Percentiles rank a stretch among this genome's conserved stretches.
phyloP scores from a whole-genome alignment of 2,329 filamentous ascomycete species.

The Colletotrichum australisinense region DNA sequence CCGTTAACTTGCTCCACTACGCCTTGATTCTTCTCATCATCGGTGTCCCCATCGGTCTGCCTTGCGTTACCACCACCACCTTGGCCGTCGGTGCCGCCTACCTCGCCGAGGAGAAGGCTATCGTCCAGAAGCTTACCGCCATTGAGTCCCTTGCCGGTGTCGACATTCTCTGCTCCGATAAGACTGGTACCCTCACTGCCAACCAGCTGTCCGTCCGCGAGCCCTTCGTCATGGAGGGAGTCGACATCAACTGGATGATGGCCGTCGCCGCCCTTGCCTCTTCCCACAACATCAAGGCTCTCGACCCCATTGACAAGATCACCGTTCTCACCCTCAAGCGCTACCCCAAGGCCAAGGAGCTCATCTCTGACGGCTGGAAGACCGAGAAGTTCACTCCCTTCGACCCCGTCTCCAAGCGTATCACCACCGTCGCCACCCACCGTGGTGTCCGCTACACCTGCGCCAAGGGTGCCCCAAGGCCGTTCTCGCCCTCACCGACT shows the following conservation, averaged over 20 bases:
- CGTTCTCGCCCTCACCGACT: constrained; percentile 76
- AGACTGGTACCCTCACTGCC: constrained; percentile 82
- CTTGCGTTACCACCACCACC: constrained; percentile 82
- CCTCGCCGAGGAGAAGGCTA: constrained; percentile 81
- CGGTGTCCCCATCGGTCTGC: constrained; percentile 83
- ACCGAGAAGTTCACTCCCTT: constrained; percentile 83
- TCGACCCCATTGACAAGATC: constrained; percentile 84
- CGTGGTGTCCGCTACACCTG: constrained; percentile 78
- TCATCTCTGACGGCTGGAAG: constrained; percentile 79
- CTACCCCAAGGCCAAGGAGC: constrained; percentile 82
- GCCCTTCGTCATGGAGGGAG: constrained; percentile 80
- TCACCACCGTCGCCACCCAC: constrained; percentile 76
- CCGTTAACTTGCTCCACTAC: constrained; percentile 75
- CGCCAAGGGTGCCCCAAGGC: constrained; percentile 83
- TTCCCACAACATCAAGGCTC: constrained; percentile 82
- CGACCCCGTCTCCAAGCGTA: constrained; percentile 84
- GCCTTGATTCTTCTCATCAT: constrained; percentile 79
- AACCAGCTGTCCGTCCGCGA: constrained; percentile 83
- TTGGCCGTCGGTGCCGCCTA: constrained; percentile 82
- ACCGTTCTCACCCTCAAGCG: constrained; percentile 81
- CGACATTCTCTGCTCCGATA: constrained; percentile 84
- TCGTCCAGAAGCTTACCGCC: constrained; percentile 83
- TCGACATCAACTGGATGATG: constrained; percentile 89
- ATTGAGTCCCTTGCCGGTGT: constrained; percentile 82
- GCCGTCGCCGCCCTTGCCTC: constrained; percentile 81